Conservation (phyloP, 2,329 filamentous ascomycete genomes). For the Claviceps sp. region DNA sequence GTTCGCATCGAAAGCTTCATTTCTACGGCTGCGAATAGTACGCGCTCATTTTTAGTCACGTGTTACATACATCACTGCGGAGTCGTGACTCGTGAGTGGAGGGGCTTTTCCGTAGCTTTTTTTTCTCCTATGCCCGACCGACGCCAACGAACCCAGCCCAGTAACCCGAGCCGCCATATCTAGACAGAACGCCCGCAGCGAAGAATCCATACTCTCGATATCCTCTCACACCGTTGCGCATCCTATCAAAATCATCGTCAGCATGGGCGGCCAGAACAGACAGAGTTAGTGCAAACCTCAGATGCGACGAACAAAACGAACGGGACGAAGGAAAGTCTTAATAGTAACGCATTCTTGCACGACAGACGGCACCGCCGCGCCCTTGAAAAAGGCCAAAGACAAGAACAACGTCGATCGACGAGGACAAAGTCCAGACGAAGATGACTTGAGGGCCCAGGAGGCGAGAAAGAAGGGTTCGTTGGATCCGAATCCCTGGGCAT, state of each 20-base stretch:
- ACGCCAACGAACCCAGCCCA: neutral
- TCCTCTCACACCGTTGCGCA: neutral
- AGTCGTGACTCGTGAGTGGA: too few relatives aligned
- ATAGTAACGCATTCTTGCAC: neutral
- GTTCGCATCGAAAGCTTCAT: too few relatives aligned
- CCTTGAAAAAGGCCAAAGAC: slow-evolving; percentile 73
- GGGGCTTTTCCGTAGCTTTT: neutral
- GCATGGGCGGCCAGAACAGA: slow-evolving; percentile 27
- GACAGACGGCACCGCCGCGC: slow-evolving; percentile 72
- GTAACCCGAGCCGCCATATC: neutral
- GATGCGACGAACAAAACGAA: neutral
- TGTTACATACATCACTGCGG: too few relatives aligned
- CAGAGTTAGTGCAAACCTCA: slow-evolving; percentile 17
- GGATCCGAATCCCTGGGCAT: neutral
- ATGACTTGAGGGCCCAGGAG: neutral
- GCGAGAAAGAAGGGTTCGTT: neutral
- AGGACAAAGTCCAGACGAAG: neutral
- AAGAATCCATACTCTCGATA: neutral
- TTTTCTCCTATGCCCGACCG: neutral
- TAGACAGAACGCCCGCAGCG: neutral
- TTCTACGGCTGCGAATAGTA: too few relatives aligned
- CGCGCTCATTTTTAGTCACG: too few relatives aligned
- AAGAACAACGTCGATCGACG: slow-evolving; percentile 32
- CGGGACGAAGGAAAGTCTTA: neutral
- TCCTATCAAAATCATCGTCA: neutral